phyloP scores from a whole-genome alignment of 768 basidiomycete genomes.

The Boletus tylopilopsis region DNA sequence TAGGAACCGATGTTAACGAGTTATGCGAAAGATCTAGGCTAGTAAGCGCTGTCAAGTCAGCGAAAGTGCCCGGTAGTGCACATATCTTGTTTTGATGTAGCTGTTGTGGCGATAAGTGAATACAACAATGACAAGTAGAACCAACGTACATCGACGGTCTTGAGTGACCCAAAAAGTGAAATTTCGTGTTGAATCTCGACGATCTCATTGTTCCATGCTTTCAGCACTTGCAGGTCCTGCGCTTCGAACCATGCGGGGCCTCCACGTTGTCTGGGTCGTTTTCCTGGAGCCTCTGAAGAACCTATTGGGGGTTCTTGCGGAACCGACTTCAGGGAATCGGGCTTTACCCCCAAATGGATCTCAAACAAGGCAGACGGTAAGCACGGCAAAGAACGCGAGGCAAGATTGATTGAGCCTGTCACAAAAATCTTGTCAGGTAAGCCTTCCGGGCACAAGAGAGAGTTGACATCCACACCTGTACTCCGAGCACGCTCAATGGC shows the following conservation, averaged over 20 bases:
- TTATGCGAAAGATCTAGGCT: conserved; percentile 76
- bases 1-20: conserved; percentile 56
- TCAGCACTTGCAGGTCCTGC: conserved; percentile 70
- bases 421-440: conserved; percentile 42
- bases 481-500: conserved; percentile 74
- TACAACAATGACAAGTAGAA: background rate
- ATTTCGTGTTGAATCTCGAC: conserved; percentile 78
- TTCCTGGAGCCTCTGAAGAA: conserved; percentile 34
- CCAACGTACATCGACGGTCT: conserved; percentile 67
- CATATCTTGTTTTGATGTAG: conserved; percentile 71
- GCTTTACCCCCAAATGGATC: conserved; percentile 71
- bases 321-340: conserved; percentile 64
- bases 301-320: conserved; percentile 54
- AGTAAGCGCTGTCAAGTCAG: conserved; percentile 64
- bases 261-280: conserved; percentile 40
- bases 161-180: conserved; percentile 78
- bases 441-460: conserved; percentile 35
- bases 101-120: conserved; percentile 33
- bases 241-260: conserved; percentile 76
- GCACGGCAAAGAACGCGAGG: conserved; percentile 68
- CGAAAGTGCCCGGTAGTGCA: conserved; percentile 60
- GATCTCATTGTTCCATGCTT: conserved; percentile 80
- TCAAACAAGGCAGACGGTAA: conserved; percentile 77
- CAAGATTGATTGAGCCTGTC: conserved; percentile 71
- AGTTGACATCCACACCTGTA: conserved; percentile 54